These are phyloP conservation scores for Pleoardoris graminearum DNA, from an alignment of 2,329 filamentous ascomycete species.

Conservation along the genomic window DNA sequence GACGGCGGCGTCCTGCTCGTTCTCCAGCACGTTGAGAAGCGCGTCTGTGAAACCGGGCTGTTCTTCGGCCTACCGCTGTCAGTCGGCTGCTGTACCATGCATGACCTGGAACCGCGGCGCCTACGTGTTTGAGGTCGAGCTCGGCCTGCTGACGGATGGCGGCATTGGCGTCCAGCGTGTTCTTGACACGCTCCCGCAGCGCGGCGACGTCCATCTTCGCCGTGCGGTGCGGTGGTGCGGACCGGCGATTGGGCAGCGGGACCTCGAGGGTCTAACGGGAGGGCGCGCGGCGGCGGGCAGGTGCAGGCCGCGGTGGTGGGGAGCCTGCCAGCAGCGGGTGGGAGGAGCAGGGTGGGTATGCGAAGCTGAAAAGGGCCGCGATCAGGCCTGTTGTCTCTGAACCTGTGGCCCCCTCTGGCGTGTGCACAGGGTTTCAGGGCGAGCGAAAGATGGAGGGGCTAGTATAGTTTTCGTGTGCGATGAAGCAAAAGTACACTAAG, in stretches of 20 bases:
- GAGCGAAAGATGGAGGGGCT: slow-evolving; percentile 10
- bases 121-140: slow-evolving; percentile 79
- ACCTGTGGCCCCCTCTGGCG: slow-evolving; percentile 8
- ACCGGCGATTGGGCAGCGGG: slow-evolving; percentile 11
- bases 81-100: slow-evolving; percentile 16
- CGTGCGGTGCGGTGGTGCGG: slow-evolving; percentile 10
- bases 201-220: slow-evolving; percentile 71
- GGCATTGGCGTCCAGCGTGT: slow-evolving; percentile 74
- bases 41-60: slow-evolving; percentile 88
- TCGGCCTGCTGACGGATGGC: slow-evolving; percentile 77
- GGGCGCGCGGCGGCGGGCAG: slow-evolving; percentile 3
- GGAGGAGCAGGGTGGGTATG: neutral
- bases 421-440: slow-evolving; percentile 11
- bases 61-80: slow-evolving; percentile 73
- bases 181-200: slow-evolving; percentile 75
- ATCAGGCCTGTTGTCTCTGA: neutral
- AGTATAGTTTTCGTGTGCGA: slow-evolving; percentile 10
- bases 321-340: slow-evolving; percentile 7
- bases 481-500: neutral
- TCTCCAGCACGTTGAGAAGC: slow-evolving; percentile 85
- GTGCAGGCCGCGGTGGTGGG: neutral
- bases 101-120: slow-evolving; percentile 30
- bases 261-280: slow-evolving; percentile 16
- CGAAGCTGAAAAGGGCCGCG: slow-evolving; percentile 3
- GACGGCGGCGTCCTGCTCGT: slow-evolving; percentile 81